Conservation (phyloP, 768 basidiomycete genomes). For the Xerocomellus amylosporus region DNA sequence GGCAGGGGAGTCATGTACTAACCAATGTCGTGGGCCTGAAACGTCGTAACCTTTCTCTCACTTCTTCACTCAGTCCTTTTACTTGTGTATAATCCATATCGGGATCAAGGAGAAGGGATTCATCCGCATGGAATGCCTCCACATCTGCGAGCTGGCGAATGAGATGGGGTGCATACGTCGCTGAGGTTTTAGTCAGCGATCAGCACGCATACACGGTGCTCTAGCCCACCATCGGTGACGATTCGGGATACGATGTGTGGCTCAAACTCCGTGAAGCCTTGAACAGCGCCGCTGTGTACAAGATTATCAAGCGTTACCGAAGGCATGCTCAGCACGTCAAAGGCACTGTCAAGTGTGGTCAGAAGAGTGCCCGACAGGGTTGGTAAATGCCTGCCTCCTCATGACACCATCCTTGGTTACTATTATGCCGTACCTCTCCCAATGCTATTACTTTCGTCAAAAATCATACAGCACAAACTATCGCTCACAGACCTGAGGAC, state of each 20-base stretch:
- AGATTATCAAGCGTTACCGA: slow-evolving; percentile 47
- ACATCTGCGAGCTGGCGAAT: slow-evolving; percentile 75
- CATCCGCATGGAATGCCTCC: slow-evolving; percentile 70
- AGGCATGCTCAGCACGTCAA: slow-evolving; percentile 65
- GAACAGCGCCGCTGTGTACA: slow-evolving; percentile 40
- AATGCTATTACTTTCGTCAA: slow-evolving; percentile 31
- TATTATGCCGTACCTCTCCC: slow-evolving; percentile 42
- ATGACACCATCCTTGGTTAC: slow-evolving; percentile 42
- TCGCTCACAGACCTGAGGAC: slow-evolving; percentile 38
- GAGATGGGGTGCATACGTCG: slow-evolving; percentile 60
- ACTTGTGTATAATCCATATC: slow-evolving; percentile 67
- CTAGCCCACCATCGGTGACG: slow-evolving; percentile 61
- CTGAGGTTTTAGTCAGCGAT: slow-evolving; percentile 34
- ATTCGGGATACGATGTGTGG: slow-evolving; percentile 56
- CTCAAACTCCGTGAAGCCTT: slow-evolving; percentile 44
- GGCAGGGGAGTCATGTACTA: slow-evolving; percentile 12
- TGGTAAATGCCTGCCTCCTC: slow-evolving; percentile 37
- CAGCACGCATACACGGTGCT: neutral
- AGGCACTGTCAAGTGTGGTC: slow-evolving; percentile 51
- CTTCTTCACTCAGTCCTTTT: slow-evolving; percentile 71
- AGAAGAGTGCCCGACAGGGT: neutral
- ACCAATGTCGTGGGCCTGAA: slow-evolving; percentile 72
- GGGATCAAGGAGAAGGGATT: slow-evolving; percentile 65
- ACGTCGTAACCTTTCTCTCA: slow-evolving; percentile 57
- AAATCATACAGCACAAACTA: too few relatives aligned